Percentiles rank a stretch among this genome's conserved stretches.
These are phyloP conservation scores for Coemansia furcata DNA, from an alignment of 192 early-diverging fungal genomes.

Conservation along the genomic window DNA sequence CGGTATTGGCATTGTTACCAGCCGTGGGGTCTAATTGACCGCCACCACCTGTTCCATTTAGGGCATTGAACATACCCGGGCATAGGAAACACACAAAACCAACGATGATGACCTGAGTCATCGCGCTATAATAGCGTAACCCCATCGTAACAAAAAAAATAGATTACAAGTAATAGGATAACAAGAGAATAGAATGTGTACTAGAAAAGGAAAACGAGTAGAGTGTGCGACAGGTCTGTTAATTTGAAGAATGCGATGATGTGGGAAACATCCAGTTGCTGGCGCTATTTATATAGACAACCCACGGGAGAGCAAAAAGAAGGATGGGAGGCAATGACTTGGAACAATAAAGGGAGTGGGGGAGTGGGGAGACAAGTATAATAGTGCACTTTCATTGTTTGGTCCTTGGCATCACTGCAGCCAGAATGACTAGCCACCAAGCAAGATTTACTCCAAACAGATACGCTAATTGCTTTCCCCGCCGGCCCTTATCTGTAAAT, in stretches of 20 bases:
- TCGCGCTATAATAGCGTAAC: conserved; percentile 55
- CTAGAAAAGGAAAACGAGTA: background rate
- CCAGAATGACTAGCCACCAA: background rate
- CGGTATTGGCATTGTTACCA: conserved; percentile 72
- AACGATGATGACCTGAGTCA: conserved; percentile 68
- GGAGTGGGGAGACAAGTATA: background rate
- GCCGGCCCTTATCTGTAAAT: background rate
- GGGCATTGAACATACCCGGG: conserved; percentile 78
- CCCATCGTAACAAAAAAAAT: background rate
- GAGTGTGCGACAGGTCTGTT: background rate
- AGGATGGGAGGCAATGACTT: background rate
- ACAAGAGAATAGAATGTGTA: background rate
- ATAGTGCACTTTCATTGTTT: background rate
- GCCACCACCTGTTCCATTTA: conserved; percentile 64
- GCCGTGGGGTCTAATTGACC: conserved; percentile 61
- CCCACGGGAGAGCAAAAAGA: background rate
- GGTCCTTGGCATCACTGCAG: background rate
- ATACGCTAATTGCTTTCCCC: background rate
- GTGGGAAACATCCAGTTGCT: background rate
- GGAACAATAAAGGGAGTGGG: background rate
- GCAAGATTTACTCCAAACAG: background rate
- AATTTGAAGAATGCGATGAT: background rate
- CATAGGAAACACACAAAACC: conserved; percentile 76
- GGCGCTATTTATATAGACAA: background rate
- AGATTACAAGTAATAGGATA: background rate